Conservation (phyloP, 2,329 filamentous ascomycete species). For the Microthyrium microscopicum region DNA sequence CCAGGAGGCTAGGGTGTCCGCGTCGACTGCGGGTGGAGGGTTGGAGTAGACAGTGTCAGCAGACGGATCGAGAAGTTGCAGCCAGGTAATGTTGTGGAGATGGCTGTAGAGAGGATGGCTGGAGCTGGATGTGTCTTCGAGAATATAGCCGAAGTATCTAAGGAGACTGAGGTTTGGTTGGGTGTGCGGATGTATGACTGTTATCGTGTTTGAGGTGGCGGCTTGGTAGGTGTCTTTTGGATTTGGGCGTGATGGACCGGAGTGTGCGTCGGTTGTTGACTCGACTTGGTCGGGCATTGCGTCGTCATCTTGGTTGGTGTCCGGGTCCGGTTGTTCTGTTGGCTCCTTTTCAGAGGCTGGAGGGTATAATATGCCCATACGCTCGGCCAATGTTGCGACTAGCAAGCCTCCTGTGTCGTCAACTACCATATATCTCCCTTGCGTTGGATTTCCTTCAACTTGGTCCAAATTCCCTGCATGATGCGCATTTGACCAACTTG, state of each 20-base stretch:
- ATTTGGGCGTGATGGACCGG: constrained; percentile 12
- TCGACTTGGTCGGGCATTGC: constrained; percentile 12
- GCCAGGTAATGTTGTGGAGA: constrained; percentile 74
- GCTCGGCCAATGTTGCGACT: constrained; percentile 70
- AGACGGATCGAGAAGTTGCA: constrained; percentile 68
- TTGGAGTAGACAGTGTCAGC: constrained; percentile 60
- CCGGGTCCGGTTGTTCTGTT: constrained; percentile 7
- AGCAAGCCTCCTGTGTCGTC: constrained; percentile 77
- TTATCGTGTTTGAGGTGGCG: constrained; percentile 58
- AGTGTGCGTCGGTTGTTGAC: neutral
- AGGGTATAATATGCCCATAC: constrained; percentile 64
- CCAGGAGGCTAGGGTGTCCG: constrained; percentile 45
- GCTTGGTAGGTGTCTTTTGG: constrained; percentile 25
- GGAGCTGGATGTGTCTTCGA: constrained; percentile 37
- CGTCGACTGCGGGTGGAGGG: constrained; percentile 27
- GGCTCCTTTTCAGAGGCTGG: constrained; percentile 13
- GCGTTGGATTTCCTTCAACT: constrained; percentile 5
- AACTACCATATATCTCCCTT: constrained; percentile 55
- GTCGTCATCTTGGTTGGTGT: constrained; percentile 8
- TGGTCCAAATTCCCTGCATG: constrained; percentile 33
- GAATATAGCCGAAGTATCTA: constrained; percentile 78
- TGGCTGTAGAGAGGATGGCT: constrained; percentile 75
- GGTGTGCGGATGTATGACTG: constrained; percentile 62
- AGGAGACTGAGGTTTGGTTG: constrained; percentile 79
- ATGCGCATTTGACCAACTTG: constrained; percentile 83